A percentile compares a stretch with the other conserved stretches of the same genome.
These are phyloP conservation scores for Trichosporon sp. DNA, from an alignment of 1,284 basidiomycete species.

Conservation along the genomic window DNA sequence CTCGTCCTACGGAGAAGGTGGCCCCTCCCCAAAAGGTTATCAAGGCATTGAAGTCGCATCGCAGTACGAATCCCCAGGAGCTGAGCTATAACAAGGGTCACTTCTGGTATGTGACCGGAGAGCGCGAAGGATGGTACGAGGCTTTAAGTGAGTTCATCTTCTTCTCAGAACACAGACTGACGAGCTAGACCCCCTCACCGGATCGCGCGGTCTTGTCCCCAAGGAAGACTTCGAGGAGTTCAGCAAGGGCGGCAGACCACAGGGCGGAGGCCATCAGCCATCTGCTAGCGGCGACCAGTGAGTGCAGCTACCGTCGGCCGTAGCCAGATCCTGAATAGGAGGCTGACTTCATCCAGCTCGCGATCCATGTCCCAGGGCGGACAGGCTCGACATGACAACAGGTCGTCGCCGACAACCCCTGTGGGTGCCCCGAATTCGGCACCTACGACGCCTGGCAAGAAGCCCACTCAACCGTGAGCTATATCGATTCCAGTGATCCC, in stretches of 20 bases:
- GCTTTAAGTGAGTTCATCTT: conserved; percentile 60
- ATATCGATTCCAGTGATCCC: neutral
- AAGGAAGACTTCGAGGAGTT: conserved; percentile 81
- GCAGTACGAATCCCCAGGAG: conserved; percentile 73
- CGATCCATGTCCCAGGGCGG: conserved; percentile 6
- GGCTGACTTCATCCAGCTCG: conserved; percentile 4
- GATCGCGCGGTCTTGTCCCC: conserved; percentile 86
- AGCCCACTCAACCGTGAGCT: conserved; percentile 29
- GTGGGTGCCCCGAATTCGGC: conserved; percentile 7
- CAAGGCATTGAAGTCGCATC: conserved; percentile 69
- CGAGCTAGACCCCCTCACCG: conserved; percentile 68
- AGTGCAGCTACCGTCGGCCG: neutral
- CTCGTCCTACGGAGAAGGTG: conserved; percentile 64
- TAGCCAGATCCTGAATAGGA: neutral
- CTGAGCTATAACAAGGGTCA: conserved; percentile 91
- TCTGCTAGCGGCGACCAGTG: neutral
- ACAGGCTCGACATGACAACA: neutral
- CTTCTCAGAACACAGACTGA: neutral
- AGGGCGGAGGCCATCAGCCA: neutral
- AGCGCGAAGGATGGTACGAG: conserved; percentile 68
- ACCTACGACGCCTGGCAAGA: conserved; percentile 15
- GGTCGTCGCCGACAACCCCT: conserved; percentile 6
- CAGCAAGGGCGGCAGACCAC: conserved; percentile 58
- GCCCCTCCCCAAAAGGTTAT: conserved; percentile 93
- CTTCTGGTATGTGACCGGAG: conserved; percentile 91